A percentile compares a stretch with the other conserved stretches of the same genome.
Conservation (phyloP, 1,139 yeast species). For the Suhomyces taliae region DNA sequence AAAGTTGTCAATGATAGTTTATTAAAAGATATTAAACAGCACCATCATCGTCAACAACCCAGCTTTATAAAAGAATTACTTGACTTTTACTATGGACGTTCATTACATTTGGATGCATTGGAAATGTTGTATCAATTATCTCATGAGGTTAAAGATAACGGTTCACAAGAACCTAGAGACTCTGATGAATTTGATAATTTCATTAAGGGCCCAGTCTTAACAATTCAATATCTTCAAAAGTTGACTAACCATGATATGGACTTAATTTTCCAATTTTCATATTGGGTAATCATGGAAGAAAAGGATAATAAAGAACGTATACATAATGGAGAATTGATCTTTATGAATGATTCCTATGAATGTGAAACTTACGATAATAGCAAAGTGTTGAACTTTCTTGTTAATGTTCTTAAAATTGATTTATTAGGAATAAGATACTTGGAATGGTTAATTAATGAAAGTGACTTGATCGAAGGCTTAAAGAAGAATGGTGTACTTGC, state of each 20-base stretch:
- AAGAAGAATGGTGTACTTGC: slow-evolving; percentile 33
- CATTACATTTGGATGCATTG: slow-evolving; percentile 68
- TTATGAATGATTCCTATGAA: slow-evolving; percentile 66
- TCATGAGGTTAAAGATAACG: slow-evolving; percentile 18
- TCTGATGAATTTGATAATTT: slow-evolving; percentile 26
- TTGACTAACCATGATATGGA: slow-evolving; percentile 52
- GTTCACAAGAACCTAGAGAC: neutral
- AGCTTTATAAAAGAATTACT: slow-evolving; percentile 66
- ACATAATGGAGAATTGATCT: slow-evolving; percentile 50
- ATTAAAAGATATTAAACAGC: slow-evolving; percentile 23
- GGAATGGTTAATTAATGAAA: slow-evolving; percentile 52
- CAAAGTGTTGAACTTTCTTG: slow-evolving; percentile 53
- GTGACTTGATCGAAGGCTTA: slow-evolving; percentile 42
- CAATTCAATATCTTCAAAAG: slow-evolving; percentile 65
- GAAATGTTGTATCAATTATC: slow-evolving; percentile 49
- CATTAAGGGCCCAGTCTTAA: slow-evolving; percentile 47
- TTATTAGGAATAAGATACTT: slow-evolving; percentile 54
- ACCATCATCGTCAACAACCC: slow-evolving; percentile 30
- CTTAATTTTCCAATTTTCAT: slow-evolving; percentile 58
- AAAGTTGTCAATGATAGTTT: slow-evolving; percentile 59
- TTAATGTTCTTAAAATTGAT: slow-evolving; percentile 24
- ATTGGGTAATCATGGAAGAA: slow-evolving; percentile 49
- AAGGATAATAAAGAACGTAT: slow-evolving; percentile 21
- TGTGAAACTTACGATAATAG: slow-evolving; percentile 58
- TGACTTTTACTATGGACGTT: slow-evolving; percentile 72